Conservation (phyloP, 192 early-diverging fungal species). For the Coemansia sp. region DNA sequence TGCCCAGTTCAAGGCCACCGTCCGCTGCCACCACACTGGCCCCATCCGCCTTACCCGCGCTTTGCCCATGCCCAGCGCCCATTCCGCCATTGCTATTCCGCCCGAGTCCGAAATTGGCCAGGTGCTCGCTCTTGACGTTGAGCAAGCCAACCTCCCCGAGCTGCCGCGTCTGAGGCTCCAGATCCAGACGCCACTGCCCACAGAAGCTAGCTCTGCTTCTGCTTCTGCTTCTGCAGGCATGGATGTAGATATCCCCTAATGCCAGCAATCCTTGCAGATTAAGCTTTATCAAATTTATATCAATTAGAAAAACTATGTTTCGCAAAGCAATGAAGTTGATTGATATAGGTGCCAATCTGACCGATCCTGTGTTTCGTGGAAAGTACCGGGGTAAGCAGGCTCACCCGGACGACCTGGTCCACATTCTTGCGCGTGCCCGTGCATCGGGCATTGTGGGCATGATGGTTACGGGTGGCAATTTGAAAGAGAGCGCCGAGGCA, state of each 20-base stretch:
- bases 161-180: constrained; percentile 40
- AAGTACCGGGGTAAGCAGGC: constrained; percentile 73
- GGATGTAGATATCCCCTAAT: constrained; percentile 19
- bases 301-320: not conserved
- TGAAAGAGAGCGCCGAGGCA: constrained; percentile 62
- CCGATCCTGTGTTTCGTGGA: constrained; percentile 82
- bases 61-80: constrained; percentile 72
- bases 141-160: constrained; percentile 33
- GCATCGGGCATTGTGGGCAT: constrained; percentile 69
- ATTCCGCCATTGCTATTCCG: constrained; percentile 63
- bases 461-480: constrained; percentile 76
- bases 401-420: constrained; percentile 68
- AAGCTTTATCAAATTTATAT: not conserved
- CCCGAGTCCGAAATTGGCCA: constrained; percentile 39
- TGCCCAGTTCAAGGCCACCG: constrained; percentile 75
- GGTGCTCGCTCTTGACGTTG: constrained; percentile 42
- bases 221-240: constrained; percentile 16
- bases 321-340: constrained; percentile 34
- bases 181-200: constrained; percentile 28
- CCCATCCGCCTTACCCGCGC: constrained; percentile 67
- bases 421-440: constrained; percentile 65
- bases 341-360: constrained; percentile 89
- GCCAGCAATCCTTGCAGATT: not conserved
- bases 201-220: not conserved
- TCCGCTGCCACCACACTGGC: constrained; percentile 60